Conservation (phyloP, 2,329 filamentous ascomycete species). For the Pseudogymnoascus sp. region DNA sequence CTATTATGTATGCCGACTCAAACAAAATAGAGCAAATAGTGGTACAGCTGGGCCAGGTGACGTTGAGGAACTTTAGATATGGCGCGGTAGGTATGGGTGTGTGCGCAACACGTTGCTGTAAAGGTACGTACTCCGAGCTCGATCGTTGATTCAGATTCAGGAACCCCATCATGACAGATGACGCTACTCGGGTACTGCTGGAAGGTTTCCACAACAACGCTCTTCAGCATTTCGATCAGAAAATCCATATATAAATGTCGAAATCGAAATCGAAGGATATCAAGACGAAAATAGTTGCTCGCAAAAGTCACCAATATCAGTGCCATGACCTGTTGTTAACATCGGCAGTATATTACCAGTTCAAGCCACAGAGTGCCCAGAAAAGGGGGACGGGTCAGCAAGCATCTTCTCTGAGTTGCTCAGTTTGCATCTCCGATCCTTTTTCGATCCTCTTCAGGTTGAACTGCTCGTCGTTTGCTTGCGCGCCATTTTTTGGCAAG, state of each 20-base stretch:
- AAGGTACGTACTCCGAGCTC: constrained; percentile 3
- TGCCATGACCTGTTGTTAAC: neutral
- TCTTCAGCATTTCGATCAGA: neutral
- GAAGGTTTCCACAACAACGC: neutral
- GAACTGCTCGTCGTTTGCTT: neutral
- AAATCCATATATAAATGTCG: neutral
- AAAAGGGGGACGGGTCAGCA: neutral
- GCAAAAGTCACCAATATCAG: too few relatives aligned
- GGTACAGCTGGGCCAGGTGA: neutral
- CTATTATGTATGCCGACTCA: constrained; percentile 4
- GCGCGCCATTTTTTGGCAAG: too few relatives aligned
- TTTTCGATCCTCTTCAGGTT: neutral
- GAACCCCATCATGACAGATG: neutral
- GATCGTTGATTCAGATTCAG: neutral
- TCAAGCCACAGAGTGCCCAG: neutral
- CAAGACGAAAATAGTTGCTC: neutral
- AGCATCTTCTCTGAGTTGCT: neutral
- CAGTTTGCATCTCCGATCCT: neutral
- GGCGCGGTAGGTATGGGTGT: neutral
- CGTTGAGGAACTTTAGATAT: constrained; percentile 2
- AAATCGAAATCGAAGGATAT: neutral
- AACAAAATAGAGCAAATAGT: neutral
- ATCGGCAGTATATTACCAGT: too few relatives aligned
- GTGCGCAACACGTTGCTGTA: neutral
- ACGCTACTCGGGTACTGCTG: neutral